A percentile compares a stretch with the other conserved stretches of the same genome.
Evolutionary conservation across 257 asterid genomes (phyloP).

Genomic region (Gentiana macrophylla): DNA sequence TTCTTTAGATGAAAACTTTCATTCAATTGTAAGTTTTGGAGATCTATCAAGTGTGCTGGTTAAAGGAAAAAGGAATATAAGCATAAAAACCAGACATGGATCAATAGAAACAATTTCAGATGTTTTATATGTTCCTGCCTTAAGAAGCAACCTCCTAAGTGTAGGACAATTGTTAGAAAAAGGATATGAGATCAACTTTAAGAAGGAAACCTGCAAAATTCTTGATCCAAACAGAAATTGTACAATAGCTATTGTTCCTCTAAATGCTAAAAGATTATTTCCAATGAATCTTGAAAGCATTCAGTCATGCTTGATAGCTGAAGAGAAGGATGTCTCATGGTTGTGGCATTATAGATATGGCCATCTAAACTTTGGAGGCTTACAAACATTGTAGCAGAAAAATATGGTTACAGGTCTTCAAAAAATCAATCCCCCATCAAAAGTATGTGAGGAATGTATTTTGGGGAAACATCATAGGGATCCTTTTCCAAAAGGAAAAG

Average conservation of each 20-base stretch:
- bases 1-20: background rate
- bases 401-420: constrained; percentile 1
- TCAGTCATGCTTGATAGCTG: background rate
- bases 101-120: background rate
- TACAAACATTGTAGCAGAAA: background rate
- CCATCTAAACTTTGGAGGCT: background rate
- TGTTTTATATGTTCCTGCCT: background rate
- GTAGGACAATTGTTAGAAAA: too few relatives aligned
- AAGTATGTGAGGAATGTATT: background rate
- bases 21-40: background rate
- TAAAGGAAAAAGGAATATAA: background rate
- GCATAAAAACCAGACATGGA: background rate
- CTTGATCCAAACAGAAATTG: background rate
- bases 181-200: background rate
- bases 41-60: background rate
- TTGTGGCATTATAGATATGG: background rate
- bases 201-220: background rate
- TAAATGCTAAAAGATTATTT: background rate
- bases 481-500: background rate
- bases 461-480: background rate
- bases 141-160: too few relatives aligned
- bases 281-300: background rate
- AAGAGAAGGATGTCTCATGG: background rate
- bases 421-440: background rate
- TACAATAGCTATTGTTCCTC: background rate